A percentile compares a stretch with the other conserved stretches of the same genome.
phyloP scores from a whole-genome alignment of 1,284 basidiomycete genomes.

The Xerocomus minutiporus region DNA sequence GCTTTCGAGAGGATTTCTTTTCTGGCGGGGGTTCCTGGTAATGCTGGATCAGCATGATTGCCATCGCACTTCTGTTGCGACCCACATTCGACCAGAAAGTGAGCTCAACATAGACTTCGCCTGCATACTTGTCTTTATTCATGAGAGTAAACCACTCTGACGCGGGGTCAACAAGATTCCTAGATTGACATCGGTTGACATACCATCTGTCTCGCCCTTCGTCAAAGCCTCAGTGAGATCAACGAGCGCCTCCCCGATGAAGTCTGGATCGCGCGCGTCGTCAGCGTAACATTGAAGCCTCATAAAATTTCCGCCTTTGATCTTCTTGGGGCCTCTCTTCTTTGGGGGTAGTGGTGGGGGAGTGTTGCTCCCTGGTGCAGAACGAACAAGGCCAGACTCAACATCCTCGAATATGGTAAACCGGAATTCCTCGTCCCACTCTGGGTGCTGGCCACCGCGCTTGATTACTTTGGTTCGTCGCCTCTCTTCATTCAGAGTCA shows the following conservation, averaged over 20 bases:
- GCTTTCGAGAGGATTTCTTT: constrained; percentile 56
- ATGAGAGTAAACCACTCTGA: constrained; percentile 91
- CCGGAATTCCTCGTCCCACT: constrained; percentile 98
- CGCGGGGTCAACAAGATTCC: constrained; percentile 7
- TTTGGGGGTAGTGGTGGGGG: constrained; percentile 64
- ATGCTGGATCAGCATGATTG: constrained; percentile 9
- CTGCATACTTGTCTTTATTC: constrained; percentile 88
- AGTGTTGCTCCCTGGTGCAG: constrained; percentile 45
- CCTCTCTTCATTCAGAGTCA: constrained; percentile 76
- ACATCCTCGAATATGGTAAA: constrained; percentile 86
- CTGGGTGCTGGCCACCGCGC: constrained; percentile 95
- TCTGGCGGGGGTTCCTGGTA: constrained; percentile 67
- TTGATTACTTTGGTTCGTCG: constrained; percentile 87
- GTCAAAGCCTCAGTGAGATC: constrained; percentile 88
- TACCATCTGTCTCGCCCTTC: constrained; percentile 95
- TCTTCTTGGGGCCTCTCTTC: constrained; percentile 48
- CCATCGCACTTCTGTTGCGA: constrained; percentile 19
- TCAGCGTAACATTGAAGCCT: constrained; percentile 89
- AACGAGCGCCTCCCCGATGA: constrained; percentile 89
- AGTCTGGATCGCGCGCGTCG: constrained; percentile 90
- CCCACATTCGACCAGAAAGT: constrained; percentile 94
- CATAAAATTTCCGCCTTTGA: constrained; percentile 76
- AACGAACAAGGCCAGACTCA: constrained; percentile 57
- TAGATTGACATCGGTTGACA: constrained; percentile 27
- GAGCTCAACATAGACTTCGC: constrained; percentile 90